Base-by-base conservation (phyloP, 108 stramenopile genomes). In the Skeletonema costatum region DNA sequence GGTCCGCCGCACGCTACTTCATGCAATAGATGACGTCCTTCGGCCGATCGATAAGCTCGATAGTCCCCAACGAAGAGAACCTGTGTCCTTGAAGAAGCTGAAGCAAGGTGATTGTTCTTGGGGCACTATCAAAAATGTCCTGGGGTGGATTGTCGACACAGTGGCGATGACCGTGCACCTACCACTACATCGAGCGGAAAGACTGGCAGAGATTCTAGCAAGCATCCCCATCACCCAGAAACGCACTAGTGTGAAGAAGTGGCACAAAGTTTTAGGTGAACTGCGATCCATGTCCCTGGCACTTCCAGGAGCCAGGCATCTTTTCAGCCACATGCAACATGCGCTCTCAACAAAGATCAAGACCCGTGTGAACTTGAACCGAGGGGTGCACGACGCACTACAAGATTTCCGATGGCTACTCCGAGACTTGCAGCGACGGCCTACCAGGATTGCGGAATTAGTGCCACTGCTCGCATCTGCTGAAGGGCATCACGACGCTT, bases 11-110 rank as follows among this genome's bases (percentile, higher is more conserved):
- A 19, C 61, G 0, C 13, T 77, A 19, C 44, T 82, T 4, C 72
- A 65, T 14, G 32, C 63, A 13, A 73, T 73, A 30, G 70, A 82
- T 51, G 70, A 42, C 58, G 76, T 82, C 13, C 68, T 82, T 36
- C 75, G 67, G 4, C 48, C 33, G 17, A 25, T 36, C 25, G 19
- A 59, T 29, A 12, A 33, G 0, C 19, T 44, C 21, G 87, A 88
- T 62, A 36, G 6, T 36, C 35, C 35, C 4, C 6, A 6, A 0
- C 35, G 35, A 0, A 65, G 71, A 35, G 83, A 84, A 65, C 87
- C 84, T 9, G 67, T 79, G 3, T 88, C 84, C 13, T 8, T 69
- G 44, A 83, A 86, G 63, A 88, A 84, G 42, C 12, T 88, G 5
- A 16, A 36, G 31, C 73, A 88, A 58, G 82, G 80, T 0, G 81